Evolutionary conservation across 345 rosid species (phyloP).

Genomic region (Linum tenue): DNA sequence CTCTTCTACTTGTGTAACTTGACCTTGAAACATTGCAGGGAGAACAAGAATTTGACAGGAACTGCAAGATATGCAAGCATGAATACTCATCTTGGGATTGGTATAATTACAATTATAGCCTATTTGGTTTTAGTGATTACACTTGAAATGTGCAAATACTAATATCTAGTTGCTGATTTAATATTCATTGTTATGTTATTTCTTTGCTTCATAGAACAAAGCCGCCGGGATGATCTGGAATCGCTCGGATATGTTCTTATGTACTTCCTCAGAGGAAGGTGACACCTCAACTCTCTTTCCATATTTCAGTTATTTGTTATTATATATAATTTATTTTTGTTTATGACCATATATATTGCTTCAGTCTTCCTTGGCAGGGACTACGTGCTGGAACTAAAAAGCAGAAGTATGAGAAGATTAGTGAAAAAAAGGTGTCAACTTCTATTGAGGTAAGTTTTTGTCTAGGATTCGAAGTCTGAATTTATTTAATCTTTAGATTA

Average conservation of each 20-base stretch:
- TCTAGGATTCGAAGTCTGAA: constrained; percentile 1
- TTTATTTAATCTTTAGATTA: constrained; percentile 1
- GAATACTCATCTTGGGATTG: constrained; percentile 94
- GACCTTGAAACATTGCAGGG: constrained; percentile 39
- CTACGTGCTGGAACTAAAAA: constrained; percentile 82
- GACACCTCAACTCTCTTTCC: constrained; percentile 11
- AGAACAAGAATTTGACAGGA: constrained; percentile 86
- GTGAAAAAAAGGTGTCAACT: constrained; percentile 82
- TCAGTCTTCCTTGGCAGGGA: constrained; percentile 97
- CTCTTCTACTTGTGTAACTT: neutral
- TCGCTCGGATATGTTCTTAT: constrained; percentile 90
- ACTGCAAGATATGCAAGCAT: constrained; percentile 96
- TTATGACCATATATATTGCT: constrained; percentile 14
- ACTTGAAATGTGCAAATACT: neutral
- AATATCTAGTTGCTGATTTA: neutral
- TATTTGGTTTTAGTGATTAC: neutral
- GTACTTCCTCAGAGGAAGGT: constrained; percentile 93
- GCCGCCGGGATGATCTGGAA: constrained; percentile 94
- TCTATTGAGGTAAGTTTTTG: constrained; percentile 60
- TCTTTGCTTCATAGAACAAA: constrained; percentile 49
- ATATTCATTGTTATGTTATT: constrained; percentile 3
- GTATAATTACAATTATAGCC: constrained; percentile 20
- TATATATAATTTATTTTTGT: constrained; percentile 9
- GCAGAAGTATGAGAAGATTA: constrained; percentile 86
- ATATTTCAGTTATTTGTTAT: constrained; percentile 1